Conservation (phyloP, 148 eudicot genomes). For the Nepenthes gracilis region DNA sequence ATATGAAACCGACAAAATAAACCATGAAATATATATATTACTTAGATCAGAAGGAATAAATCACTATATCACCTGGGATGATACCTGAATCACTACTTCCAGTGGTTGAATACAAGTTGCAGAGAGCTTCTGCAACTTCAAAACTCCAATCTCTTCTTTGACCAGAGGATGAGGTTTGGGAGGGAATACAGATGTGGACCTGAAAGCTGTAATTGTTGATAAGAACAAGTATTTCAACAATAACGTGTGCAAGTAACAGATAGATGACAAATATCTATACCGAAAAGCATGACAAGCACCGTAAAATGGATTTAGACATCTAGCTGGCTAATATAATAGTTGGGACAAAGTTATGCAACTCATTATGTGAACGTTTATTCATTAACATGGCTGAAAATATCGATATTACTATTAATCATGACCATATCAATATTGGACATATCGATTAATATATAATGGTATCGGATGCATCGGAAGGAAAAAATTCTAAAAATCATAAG, state of each 20-base stretch:
- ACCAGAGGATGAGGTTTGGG: constrained; percentile 82
- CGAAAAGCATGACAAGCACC: no score
- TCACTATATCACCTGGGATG: neutral
- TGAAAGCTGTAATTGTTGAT: constrained; percentile 52
- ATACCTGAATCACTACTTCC: constrained; percentile 86
- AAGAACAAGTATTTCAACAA: constrained; percentile 7
- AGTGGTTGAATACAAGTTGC: constrained; percentile 67
- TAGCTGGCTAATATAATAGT: neutral
- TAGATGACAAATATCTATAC: no score
- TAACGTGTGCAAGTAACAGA: neutral
- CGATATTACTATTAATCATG: no score
- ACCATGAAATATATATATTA: neutral
- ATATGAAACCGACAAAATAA: constrained; percentile 9
- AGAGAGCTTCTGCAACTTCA: constrained; percentile 32
- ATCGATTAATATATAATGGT: no score
- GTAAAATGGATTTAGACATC: neutral
- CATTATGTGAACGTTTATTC: neutral
- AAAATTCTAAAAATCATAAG: no score
- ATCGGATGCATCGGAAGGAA: no score
- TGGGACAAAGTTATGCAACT: neutral
- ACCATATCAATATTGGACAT: no score
- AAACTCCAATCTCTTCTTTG: constrained; percentile 19
- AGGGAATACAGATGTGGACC: constrained; percentile 82
- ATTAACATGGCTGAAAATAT: no score
- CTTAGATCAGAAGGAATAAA: neutral